Base-by-base conservation (phyloP, 306 rosid species). In the Pyrus betulifolia region DNA sequence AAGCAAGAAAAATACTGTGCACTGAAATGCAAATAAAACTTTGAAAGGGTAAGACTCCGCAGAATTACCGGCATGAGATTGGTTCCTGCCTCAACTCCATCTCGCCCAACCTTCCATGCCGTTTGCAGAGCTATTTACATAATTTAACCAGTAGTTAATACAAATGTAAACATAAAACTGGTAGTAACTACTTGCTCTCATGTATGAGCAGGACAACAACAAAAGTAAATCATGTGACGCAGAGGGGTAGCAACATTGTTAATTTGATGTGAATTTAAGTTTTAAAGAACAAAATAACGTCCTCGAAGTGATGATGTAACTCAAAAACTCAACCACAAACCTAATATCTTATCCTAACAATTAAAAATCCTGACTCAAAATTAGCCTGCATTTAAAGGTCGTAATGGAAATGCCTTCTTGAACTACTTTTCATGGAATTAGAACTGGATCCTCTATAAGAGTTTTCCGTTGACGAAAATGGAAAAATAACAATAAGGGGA, bases 21-120 rank as follows among this genome's bases (percentile, higher is more conserved):
- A 5, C 44, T 23, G 69, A 18, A 14, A 58, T 52, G 11, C 46
- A 42, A 5, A 31, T 30, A 25, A 21, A 60, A 25, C 71, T 22
- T 33, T 9, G 17, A 35, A 63, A 59, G 66, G 22, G 49, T 33
- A 33, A 33, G 75, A 22, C n/a, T 33, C 40, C 17, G 55, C n/a
- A 28, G 14, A 55, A 83, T 78, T 81, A 87, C 91, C 2, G 89
- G 91, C 22, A 87, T 80, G 73, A 87, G 75, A 66, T 74, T 75
- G 19, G 89, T 79, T 80, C 91, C 91, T 19, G 89, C 97, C 76
- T 95, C 97, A 75, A 95, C 75, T 80, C 97, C 98, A 83, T 95
- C 97, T 67, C 60, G 88, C 40, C 96, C 90, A 80, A 90, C 86
- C 82, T 77, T 92, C 96, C 86, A 90, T 49, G 85, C 92, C 59